Evolutionary conservation across 768 basidiomycete genomes (phyloP).

Genomic region (Amanita rimosa): DNA sequence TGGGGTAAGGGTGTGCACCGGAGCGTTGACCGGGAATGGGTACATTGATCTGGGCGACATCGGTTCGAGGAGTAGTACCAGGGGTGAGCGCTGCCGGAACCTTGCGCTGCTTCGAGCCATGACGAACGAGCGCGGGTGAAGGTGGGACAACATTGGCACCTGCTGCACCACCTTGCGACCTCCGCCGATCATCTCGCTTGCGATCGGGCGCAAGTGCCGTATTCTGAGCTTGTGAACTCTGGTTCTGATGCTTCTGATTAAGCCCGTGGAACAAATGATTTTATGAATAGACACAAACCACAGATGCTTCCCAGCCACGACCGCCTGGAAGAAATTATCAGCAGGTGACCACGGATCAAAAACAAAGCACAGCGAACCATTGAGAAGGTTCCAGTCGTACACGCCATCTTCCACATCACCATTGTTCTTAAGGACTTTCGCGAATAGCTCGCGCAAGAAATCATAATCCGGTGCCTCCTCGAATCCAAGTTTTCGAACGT

Average conservation of each 20-base stretch:
- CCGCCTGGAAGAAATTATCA: conserved; percentile 40
- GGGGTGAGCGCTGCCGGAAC: conserved; percentile 50
- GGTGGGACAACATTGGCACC: conserved; percentile 48
- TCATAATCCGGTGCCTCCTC: conserved; percentile 99
- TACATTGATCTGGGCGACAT: conserved; percentile 64
- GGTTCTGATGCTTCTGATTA: conserved; percentile 42
- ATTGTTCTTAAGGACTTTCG: conserved; percentile 86
- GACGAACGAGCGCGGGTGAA: conserved; percentile 69
- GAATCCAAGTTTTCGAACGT: conserved; percentile 97
- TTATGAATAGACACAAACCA: conserved; percentile 34
- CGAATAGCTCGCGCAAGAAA: conserved; percentile 90
- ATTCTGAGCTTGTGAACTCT: conserved; percentile 57
- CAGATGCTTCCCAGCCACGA: conserved; percentile 86
- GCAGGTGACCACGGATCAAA: neutral
- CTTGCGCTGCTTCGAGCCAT: conserved; percentile 64
- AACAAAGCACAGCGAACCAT: conserved; percentile 37
- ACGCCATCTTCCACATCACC: conserved; percentile 87
- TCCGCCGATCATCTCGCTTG: conserved; percentile 59
- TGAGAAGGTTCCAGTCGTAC: conserved; percentile 94
- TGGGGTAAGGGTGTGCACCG: conserved; percentile 56
- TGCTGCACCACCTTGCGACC: conserved; percentile 39
- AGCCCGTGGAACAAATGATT: conserved; percentile 1
- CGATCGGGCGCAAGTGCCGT: conserved; percentile 40
- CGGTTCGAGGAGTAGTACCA: conserved; percentile 56
- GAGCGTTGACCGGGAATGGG: conserved; percentile 47